Conservation (phyloP, 352 stramenopile species). For the Blastocystis sp. region DNA sequence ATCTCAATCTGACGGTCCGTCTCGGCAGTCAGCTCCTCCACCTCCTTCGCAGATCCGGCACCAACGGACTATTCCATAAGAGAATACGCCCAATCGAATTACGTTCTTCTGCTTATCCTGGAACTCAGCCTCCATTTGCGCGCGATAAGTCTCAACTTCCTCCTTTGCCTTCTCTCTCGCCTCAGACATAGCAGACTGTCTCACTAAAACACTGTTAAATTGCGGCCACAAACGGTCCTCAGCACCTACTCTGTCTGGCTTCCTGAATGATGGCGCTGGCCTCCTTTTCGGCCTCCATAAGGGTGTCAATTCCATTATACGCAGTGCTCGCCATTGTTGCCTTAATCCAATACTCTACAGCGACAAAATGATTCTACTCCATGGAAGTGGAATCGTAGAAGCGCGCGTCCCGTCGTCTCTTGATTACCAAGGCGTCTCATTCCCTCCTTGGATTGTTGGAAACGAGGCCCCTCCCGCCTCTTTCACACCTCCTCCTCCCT, state of each 20-base stretch:
- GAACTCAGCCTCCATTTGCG: constrained; percentile 53
- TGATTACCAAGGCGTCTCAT: constrained; percentile 4
- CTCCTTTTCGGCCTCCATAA: constrained; percentile 63
- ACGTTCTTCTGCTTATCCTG: constrained; percentile 58
- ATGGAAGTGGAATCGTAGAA: constrained; percentile 66
- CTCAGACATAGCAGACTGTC: constrained; percentile 67
- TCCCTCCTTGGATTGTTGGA: background rate
- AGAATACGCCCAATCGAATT: background rate
- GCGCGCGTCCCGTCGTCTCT: background rate
- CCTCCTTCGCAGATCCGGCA: constrained; percentile 58
- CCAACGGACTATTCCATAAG: constrained; percentile 25
- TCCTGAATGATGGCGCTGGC: constrained; percentile 62
- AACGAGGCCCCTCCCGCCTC: background rate
- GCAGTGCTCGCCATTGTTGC: constrained; percentile 38
- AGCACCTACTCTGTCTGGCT: constrained; percentile 44
- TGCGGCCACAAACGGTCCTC: background rate
- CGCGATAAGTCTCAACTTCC: constrained; percentile 65
- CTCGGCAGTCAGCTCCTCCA: constrained; percentile 45
- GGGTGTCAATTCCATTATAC: constrained; percentile 56
- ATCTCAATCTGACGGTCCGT: constrained; percentile 49
- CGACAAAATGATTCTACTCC: constrained; percentile 68
- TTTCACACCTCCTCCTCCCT: background rate
- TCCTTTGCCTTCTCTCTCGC: constrained; percentile 63
- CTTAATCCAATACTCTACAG: constrained; percentile 3
- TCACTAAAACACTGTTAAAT: constrained; percentile 37